Conservation (phyloP, 768 basidiomycete genomes). For the Pisolithus marmoratus region DNA sequence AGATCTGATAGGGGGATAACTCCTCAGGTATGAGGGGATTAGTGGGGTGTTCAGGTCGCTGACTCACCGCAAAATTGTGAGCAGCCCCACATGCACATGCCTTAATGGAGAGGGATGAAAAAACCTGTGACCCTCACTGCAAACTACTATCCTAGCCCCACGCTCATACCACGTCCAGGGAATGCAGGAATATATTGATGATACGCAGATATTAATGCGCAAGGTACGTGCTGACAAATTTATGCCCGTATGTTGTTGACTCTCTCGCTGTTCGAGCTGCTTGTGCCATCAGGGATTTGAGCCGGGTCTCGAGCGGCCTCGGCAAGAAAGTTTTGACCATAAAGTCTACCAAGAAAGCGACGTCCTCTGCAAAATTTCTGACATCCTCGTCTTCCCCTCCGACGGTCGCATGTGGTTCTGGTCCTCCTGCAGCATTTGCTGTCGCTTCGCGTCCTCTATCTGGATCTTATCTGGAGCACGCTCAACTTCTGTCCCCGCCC, state of each 20-base stretch:
- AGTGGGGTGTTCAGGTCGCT: no score
- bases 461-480: slow-evolving; percentile 2
- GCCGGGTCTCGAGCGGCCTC: background rate
- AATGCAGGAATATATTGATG: no score
- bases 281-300: background rate
- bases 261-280: background rate
- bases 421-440: background rate
- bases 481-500: slow-evolving; percentile 16
- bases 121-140: no score
- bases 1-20: no score
- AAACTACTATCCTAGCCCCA: no score
- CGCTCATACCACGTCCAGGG: no score
- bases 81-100: no score
- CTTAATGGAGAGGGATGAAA: no score
- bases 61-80: no score
- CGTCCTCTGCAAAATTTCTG: background rate
- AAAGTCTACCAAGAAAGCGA: background rate
- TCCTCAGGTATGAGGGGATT: no score
- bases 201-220: no score
- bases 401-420: background rate
- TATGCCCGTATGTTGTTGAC: background rate
- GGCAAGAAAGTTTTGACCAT: background rate
- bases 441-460: slow-evolving; percentile 4
- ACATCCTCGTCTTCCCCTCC: background rate
- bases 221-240: background rate